A percentile compares a stretch with the other conserved stretches of the same genome.
Conservation (phyloP, 1,139 yeast genomes). For the Pichia sp. region DNA sequence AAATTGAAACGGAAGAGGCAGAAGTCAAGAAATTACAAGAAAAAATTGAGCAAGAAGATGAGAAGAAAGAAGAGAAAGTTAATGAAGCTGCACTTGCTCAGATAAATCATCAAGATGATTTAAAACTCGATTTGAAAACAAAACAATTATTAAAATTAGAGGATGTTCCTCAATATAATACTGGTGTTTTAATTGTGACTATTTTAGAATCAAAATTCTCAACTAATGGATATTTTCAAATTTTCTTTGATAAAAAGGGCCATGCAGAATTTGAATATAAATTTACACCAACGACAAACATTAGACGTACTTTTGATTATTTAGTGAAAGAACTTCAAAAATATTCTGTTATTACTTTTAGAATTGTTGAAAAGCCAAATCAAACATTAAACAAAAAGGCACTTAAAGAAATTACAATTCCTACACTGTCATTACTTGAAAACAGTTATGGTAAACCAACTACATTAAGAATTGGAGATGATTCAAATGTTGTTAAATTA, state of each 20-base stretch:
- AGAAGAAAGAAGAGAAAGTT: conserved; percentile 23
- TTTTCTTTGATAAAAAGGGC: conserved; percentile 68
- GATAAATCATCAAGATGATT: conserved; percentile 23
- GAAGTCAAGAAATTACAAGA: conserved; percentile 14
- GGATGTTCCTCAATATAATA: conserved; percentile 53
- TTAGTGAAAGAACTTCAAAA: conserved; percentile 64
- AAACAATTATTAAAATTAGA: conserved; percentile 58
- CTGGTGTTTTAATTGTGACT: conserved; percentile 74
- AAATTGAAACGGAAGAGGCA: conserved; percentile 50
- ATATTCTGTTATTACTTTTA: conserved; percentile 59
- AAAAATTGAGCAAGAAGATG: conserved; percentile 25
- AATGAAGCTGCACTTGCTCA: conserved; percentile 13
- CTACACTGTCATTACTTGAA: conserved; percentile 62
- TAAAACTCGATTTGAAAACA: conserved; percentile 37
- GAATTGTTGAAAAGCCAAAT: conserved; percentile 50
- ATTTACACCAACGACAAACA: conserved; percentile 35
- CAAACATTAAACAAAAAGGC: conserved; percentile 51
- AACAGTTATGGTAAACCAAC: conserved; percentile 59
- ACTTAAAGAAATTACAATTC: conserved; percentile 57
- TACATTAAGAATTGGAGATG: conserved; percentile 40
- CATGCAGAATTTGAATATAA: conserved; percentile 54
- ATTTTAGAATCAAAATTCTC: conserved; percentile 52
- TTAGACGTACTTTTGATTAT: conserved; percentile 65
- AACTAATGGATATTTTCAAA: conserved; percentile 57
- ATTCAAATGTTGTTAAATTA: conserved; percentile 45